Conservation (phyloP, 2,329 filamentous ascomycete species). For the Trichoderma sp. region DNA sequence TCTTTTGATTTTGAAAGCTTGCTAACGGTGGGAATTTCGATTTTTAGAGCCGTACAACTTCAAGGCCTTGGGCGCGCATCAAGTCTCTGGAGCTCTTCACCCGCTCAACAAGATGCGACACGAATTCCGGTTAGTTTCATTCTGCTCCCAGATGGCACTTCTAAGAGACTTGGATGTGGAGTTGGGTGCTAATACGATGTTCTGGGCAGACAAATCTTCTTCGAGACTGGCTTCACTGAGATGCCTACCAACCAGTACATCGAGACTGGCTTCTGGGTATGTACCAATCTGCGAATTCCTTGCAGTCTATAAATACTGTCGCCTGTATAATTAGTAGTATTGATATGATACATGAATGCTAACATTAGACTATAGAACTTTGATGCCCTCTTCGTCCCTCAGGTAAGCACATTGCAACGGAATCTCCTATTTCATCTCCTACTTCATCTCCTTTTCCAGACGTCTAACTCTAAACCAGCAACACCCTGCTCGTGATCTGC, state of each 20-base stretch:
- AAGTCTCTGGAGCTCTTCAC: conserved; percentile 62
- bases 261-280: conserved; percentile 88
- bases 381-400: conserved; percentile 92
- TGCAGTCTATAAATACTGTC: not conserved
- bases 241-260: conserved; percentile 95
- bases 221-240: conserved; percentile 97
- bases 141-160: too few relatives aligned
- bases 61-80: conserved; percentile 66
- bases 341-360: not conserved
- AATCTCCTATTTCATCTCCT: not conserved
- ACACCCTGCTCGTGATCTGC: conserved; percentile 93
- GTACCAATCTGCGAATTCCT: not conserved
- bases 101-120: conserved; percentile 91
- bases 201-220: conserved; percentile 74
- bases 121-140: conserved; percentile 67
- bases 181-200: not conserved
- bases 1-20: too few relatives aligned
- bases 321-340: too few relatives aligned
- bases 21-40: too few relatives aligned
- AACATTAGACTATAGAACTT: conserved; percentile 62
- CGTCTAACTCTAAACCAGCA: conserved; percentile 50
- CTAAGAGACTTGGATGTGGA: not conserved
- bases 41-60: conserved; percentile 66
- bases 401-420: conserved; percentile 38
- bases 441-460: too few relatives aligned